Evolutionary conservation across 306 rosid species (phyloP).

Genomic region (Begonia peltatifolia): DNA sequence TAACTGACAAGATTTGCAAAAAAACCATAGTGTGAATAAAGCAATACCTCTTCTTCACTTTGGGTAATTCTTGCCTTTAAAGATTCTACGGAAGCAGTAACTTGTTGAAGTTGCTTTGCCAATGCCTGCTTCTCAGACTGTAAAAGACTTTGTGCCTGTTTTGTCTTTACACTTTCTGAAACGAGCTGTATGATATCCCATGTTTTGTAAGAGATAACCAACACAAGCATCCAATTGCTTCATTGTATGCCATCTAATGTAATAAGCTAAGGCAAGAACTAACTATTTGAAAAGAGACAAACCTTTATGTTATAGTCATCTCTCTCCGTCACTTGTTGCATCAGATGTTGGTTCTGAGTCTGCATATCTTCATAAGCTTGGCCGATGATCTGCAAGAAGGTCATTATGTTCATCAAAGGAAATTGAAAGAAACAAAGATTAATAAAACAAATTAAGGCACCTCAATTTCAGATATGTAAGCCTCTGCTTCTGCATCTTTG

Average conservation of each 20-base stretch:
- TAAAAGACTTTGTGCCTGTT: slow-evolving; percentile 51
- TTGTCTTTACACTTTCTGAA: slow-evolving; percentile 86
- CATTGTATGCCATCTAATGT: slow-evolving; percentile 6
- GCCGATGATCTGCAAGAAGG: slow-evolving; percentile 67
- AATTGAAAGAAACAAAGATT: neutral
- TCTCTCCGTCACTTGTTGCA: slow-evolving; percentile 84
- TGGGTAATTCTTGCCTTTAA: slow-evolving; percentile 35
- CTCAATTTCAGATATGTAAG: slow-evolving; percentile 95
- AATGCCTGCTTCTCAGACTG: slow-evolving; percentile 66
- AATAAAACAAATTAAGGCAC: slow-evolving; percentile 18
- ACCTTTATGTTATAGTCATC: slow-evolving; percentile 96
- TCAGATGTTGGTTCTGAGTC: slow-evolving; percentile 81
- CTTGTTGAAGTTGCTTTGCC: slow-evolving; percentile 62
- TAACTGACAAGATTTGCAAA: slow-evolving; percentile 5
- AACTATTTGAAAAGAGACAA: slow-evolving; percentile 13
- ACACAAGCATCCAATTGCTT: slow-evolving; percentile 6
- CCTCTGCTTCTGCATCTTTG: slow-evolving; percentile 78
- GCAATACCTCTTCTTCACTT: slow-evolving; percentile 61
- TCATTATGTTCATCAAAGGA: slow-evolving; percentile 5
- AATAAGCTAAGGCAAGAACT: slow-evolving; percentile 2
- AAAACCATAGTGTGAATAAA: slow-evolving; percentile 3
- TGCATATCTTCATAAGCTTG: slow-evolving; percentile 99
- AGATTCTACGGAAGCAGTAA: slow-evolving; percentile 40
- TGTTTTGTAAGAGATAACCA: slow-evolving; percentile 8
- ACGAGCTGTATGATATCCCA: slow-evolving; percentile 63